These are phyloP conservation scores for Saitozyma sp. DNA, from an alignment of 768 basidiomycete genomes.

Conservation along the genomic window DNA sequence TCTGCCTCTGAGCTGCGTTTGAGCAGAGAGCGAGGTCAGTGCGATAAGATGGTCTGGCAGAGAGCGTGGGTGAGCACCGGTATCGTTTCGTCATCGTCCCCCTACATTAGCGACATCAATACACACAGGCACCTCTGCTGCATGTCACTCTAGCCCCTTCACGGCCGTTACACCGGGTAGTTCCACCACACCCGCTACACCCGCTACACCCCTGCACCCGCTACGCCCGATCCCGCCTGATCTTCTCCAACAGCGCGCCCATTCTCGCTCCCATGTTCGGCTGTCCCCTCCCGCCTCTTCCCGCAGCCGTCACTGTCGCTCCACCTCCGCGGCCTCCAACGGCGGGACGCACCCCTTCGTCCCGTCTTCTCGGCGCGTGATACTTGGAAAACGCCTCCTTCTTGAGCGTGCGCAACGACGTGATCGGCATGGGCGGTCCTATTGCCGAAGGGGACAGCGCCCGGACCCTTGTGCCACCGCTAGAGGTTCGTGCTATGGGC, in stretches of 20 bases:
- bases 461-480: background rate
- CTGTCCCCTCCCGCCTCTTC: slow-evolving; percentile 52
- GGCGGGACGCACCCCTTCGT: background rate
- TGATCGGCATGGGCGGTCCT: slow-evolving; percentile 12
- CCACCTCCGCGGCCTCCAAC: slow-evolving; percentile 27
- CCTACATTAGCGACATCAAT: too few species aligned
- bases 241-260: slow-evolving; percentile 81
- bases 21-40: too few species aligned
- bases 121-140: too few species aligned
- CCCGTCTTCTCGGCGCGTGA: slow-evolving; percentile 15
- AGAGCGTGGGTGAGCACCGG: too few species aligned
- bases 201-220: too few species aligned
- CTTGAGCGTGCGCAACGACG: slow-evolving; percentile 34
- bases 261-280: slow-evolving; percentile 85
- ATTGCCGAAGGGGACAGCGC: slow-evolving; percentile 28
- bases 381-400: slow-evolving; percentile 43
- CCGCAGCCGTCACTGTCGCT: slow-evolving; percentile 8
- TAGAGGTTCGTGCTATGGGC: background rate
- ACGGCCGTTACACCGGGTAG: too few species aligned
- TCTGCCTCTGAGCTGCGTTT: too few species aligned
- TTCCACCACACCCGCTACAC: too few species aligned
- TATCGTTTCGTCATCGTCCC: too few species aligned
- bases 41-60: too few species aligned
- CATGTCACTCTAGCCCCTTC: too few species aligned
- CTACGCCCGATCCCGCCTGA: slow-evolving; percentile 58